These are phyloP conservation scores for Agaricales sp. DNA, from an alignment of 1,284 basidiomycete genomes.

Conservation along the genomic window DNA sequence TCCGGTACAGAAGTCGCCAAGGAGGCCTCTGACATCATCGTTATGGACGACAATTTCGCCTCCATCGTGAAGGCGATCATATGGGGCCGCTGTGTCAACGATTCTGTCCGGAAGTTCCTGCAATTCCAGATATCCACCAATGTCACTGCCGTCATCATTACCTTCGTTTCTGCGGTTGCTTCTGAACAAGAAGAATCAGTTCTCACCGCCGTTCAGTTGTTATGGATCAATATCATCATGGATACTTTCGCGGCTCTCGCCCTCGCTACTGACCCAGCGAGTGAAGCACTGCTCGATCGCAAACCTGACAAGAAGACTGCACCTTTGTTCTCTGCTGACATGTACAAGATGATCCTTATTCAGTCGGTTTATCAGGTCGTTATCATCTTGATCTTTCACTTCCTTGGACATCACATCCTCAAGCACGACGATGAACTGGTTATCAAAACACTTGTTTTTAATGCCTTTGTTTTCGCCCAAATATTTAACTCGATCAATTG, in stretches of 20 bases:
- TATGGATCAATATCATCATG: slow-evolving; percentile 98
- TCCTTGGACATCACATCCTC: slow-evolving; percentile 69
- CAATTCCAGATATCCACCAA: slow-evolving; percentile 98
- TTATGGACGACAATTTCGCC: slow-evolving; percentile 97
- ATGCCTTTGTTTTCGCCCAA: slow-evolving; percentile 93
- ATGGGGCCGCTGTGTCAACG: slow-evolving; percentile 98
- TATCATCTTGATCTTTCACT: slow-evolving; percentile 86
- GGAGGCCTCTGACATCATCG: slow-evolving; percentile 97
- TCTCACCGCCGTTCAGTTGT: slow-evolving; percentile 87
- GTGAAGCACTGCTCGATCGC: slow-evolving; percentile 71
- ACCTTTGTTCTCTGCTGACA: slow-evolving; percentile 83
- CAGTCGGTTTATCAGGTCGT: slow-evolving; percentile 87
- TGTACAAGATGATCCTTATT: slow-evolving; percentile 91
- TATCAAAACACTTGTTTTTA: slow-evolving; percentile 89
- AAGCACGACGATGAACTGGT: slow-evolving; percentile 45
- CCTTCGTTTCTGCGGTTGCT: slow-evolving; percentile 84
- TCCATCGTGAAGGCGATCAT: slow-evolving; percentile 96
- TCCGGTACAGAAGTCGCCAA: slow-evolving; percentile 98
- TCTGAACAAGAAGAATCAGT: slow-evolving; percentile 74
- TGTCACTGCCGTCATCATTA: slow-evolving; percentile 91
- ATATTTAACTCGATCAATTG: slow-evolving; percentile 94
- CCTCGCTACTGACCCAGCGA: slow-evolving; percentile 92
- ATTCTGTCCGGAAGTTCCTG: slow-evolving; percentile 93
- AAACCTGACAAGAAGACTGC: slow-evolving; percentile 86
- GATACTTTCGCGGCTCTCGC: slow-evolving; percentile 97